Evolutionary conservation across 2,329 filamentous ascomycete species (phyloP).

Genomic region (Cladosporium cucumerinum): DNA sequence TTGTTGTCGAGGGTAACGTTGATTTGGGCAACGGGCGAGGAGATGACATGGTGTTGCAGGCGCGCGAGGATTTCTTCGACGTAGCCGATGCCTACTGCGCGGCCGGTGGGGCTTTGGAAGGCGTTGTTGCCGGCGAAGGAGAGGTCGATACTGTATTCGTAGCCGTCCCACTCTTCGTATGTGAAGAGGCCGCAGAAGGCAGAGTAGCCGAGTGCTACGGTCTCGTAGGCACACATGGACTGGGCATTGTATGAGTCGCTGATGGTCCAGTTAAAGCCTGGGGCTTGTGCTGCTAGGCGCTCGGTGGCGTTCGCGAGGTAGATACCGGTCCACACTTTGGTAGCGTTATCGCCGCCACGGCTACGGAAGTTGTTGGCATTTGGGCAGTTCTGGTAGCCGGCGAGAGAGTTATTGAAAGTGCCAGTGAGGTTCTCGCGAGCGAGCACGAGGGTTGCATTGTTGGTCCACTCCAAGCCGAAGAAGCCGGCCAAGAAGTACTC

Average conservation of each 20-base stretch:
- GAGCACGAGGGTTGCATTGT: conserved; percentile 49
- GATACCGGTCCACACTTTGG: conserved; percentile 56
- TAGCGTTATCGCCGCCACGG: conserved; percentile 52
- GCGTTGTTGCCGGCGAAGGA: conserved; percentile 57
- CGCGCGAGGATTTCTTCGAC: conserved; percentile 71
- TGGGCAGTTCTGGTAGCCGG: conserved; percentile 64
- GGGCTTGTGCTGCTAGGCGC: conserved; percentile 50
- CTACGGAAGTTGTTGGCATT: conserved; percentile 54
- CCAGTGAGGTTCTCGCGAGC: conserved; percentile 58
- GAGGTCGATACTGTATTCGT: conserved; percentile 69
- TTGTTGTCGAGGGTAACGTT: conserved; percentile 70
- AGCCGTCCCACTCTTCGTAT: conserved; percentile 69
- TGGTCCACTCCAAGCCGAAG: conserved; percentile 71
- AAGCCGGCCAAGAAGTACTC: conserved; percentile 78
- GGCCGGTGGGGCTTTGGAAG: conserved; percentile 63
- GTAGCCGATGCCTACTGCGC: conserved; percentile 70
- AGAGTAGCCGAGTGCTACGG: conserved; percentile 71
- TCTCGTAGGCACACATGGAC: conserved; percentile 73
- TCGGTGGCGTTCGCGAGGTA: conserved; percentile 65
- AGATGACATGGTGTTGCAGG: conserved; percentile 58
- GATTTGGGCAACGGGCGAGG: conserved; percentile 42
- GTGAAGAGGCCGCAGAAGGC: conserved; percentile 72
- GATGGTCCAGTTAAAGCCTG: conserved; percentile 57
- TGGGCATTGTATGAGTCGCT: conserved; percentile 65
- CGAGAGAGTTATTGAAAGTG: conserved; percentile 63